Base-by-base conservation (phyloP, 148 eudicot genomes). In the Polygonum maritimum region DNA sequence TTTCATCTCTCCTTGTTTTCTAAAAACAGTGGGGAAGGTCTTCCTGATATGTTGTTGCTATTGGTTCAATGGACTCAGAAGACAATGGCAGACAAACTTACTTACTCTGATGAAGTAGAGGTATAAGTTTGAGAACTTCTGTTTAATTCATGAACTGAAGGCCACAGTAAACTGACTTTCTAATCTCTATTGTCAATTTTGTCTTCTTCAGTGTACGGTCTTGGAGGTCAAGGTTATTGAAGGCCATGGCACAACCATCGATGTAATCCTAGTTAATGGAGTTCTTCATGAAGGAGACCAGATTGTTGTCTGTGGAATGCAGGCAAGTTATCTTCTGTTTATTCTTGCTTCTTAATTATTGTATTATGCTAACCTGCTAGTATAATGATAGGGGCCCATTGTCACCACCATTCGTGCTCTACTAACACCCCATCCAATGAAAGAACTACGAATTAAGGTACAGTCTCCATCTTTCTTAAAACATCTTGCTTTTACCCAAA, bases 381-480 rank as follows among this genome's bases (percentile, higher is more conserved):
- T 36, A 69, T 36, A n/a, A 2, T 48, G 75, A 52, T 78, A 94
- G 97, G 97, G 89, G 36, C 98, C 98, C 74, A 92, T 94, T 75
- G 88, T 84, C 76, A 89, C 98, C 39, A 79, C 88, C 70, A 91
- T 94, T 48, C 88, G 98, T 81, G 95, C 98, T 74, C 85, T 94
- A 69, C 78, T 94, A 73, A 94, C 93, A 44, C 97, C 97, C 45
- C 98, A 94, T 87, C 98, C 98, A 33, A 94, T 92, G 97, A 94
- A 91, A 82, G 98, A 94, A 78, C 89, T 94, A 65, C 87, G 97
- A 77, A 89, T 94, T 76, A 94, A 92, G 92, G 98, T 94, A 83
- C 60, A 71, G 11, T 41, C 55, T 18, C 39, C 74, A 38, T 33
- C 7, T 15, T 1, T 40, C 67, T 75, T 19, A 8, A 45, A 13